phyloP scores from a whole-genome alignment of 345 rosid species.

The Ceriops tagal region DNA sequence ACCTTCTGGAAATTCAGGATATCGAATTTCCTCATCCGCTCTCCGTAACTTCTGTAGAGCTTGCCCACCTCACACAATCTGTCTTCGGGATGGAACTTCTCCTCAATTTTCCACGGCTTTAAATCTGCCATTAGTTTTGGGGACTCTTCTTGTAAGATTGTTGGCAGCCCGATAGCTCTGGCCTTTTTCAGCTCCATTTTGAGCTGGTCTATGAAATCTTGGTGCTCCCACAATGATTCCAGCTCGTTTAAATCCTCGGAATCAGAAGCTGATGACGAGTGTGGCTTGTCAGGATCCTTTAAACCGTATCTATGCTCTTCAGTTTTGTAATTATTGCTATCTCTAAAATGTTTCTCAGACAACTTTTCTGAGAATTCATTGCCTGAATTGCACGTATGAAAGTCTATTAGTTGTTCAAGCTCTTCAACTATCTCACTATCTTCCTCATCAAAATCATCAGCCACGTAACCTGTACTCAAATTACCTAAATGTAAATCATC shows the following conservation, averaged over 20 bases:
- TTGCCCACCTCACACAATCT: slow-evolving; percentile 72
- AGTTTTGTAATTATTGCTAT: slow-evolving; percentile 8
- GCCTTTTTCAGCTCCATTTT: slow-evolving; percentile 85
- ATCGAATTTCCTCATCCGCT: slow-evolving; percentile 82
- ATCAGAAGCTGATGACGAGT: slow-evolving; percentile 20
- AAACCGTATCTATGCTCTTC: slow-evolving; percentile 9
- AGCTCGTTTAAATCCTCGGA: slow-evolving; percentile 44
- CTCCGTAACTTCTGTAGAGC: slow-evolving; percentile 80
- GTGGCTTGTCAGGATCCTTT: slow-evolving; percentile 9
- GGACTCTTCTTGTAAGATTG: slow-evolving; percentile 67
- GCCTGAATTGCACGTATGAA: slow-evolving; percentile 15
- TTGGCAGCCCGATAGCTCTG: slow-evolving; percentile 74
- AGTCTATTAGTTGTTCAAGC: slow-evolving; percentile 25
- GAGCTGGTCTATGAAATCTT: slow-evolving; percentile 85
- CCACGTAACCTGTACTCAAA: slow-evolving; percentile 9
- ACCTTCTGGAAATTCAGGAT: slow-evolving; percentile 88
- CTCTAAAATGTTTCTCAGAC: slow-evolving; percentile 6
- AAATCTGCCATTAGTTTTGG: slow-evolving; percentile 74
- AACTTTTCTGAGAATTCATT: slow-evolving; percentile 1
- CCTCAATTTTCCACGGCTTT: slow-evolving; percentile 92
- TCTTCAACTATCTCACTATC: slow-evolving; percentile 33
- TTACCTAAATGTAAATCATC: slow-evolving; percentile 16
- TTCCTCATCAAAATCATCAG: slow-evolving; percentile 25
- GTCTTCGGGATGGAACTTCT: slow-evolving; percentile 54
- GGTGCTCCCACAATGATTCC: slow-evolving; percentile 89